These are phyloP conservation scores for Lachancea cidri DNA, from an alignment of 805 yeast genomes.

Conservation along the genomic window DNA sequence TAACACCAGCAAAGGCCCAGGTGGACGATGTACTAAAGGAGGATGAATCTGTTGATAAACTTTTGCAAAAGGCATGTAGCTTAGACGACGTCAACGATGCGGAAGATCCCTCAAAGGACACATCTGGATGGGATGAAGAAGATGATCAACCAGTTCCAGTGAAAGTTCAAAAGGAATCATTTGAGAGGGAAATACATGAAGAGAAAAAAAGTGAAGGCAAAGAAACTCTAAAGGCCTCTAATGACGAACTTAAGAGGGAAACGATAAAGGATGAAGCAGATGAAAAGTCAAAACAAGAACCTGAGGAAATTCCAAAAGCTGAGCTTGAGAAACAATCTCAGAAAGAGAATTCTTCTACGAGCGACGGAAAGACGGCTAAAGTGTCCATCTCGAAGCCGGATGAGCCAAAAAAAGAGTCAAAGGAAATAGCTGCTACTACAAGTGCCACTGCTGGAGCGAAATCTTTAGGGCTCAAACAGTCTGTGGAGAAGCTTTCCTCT, in stretches of 20 bases:
- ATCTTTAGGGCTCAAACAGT: conserved; percentile 63
- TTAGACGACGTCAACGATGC: conserved; percentile 30
- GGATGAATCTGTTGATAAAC: conserved; percentile 26
- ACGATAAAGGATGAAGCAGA: conserved; percentile 13
- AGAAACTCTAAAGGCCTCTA: too few relatives aligned
- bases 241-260: conserved; percentile 13
- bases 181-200: not conserved
- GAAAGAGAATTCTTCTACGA: conserved; percentile 21
- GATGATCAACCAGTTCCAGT: conserved; percentile 14
- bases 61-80: conserved; percentile 26
- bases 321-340: conserved; percentile 15
- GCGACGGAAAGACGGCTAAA: not conserved
- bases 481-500: conserved; percentile 60
- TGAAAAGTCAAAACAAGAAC: conserved; percentile 13
- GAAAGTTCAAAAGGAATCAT: conserved; percentile 1
- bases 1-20: not conserved
- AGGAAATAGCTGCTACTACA: not conserved
- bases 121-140: conserved; percentile 32
- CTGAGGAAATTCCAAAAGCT: conserved; percentile 5
- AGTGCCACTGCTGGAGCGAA: conserved; percentile 31
- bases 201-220: conserved; percentile 19
- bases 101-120: conserved; percentile 32
- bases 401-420: conserved; percentile 13
- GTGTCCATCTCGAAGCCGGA: conserved; percentile 7
- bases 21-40: conserved; percentile 21